Evolutionary conservation across 2,329 filamentous ascomycete genomes (phyloP).

Genomic region (Chrysosporium keratinophilum): DNA sequence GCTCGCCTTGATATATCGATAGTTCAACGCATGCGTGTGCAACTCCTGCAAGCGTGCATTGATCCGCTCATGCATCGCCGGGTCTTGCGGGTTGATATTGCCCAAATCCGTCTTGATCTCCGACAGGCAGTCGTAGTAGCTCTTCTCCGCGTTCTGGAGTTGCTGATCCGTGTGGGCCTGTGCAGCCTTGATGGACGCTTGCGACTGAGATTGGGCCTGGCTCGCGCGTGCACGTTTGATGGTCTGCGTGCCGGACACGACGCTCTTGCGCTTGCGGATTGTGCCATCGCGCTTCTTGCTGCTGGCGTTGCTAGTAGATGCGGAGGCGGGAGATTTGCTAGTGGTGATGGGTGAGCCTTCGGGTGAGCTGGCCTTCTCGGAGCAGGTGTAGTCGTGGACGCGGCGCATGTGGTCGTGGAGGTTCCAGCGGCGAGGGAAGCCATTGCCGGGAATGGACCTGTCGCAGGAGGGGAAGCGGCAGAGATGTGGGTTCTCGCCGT

Average conservation of each 20-base stretch:
- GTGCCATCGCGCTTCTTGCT: slow-evolving; percentile 30
- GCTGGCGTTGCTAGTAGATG: too few species aligned
- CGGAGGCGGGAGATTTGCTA: slow-evolving; percentile 12
- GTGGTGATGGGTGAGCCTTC: slow-evolving; percentile 28
- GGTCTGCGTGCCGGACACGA: slow-evolving; percentile 28
- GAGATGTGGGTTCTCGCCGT: slow-evolving; percentile 82
- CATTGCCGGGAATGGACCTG: slow-evolving; percentile 67
- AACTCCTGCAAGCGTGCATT: slow-evolving; percentile 38
- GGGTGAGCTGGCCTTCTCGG: slow-evolving; percentile 35
- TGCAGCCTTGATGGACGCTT: slow-evolving; percentile 27
- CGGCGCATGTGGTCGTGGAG: slow-evolving; percentile 94
- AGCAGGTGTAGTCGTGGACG: slow-evolving; percentile 57
- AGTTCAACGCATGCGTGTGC: slow-evolving; percentile 34
- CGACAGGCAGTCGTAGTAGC: slow-evolving; percentile 34
- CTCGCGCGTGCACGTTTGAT: slow-evolving; percentile 37
- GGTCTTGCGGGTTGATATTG: slow-evolving; percentile 33
- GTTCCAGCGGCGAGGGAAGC: slow-evolving; percentile 93
- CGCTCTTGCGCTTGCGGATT: slow-evolving; percentile 32
- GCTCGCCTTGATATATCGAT: slow-evolving; percentile 35
- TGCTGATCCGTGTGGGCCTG: slow-evolving; percentile 30
- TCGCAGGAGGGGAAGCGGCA: slow-evolving; percentile 85
- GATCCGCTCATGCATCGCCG: slow-evolving; percentile 35
- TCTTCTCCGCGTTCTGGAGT: slow-evolving; percentile 34
- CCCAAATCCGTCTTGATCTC: slow-evolving; percentile 32
- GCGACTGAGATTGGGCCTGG: slow-evolving; percentile 28